Evolutionary conservation across 208 protist genomes (phyloP).

Genomic region (Trypanosoma caninum): DNA sequence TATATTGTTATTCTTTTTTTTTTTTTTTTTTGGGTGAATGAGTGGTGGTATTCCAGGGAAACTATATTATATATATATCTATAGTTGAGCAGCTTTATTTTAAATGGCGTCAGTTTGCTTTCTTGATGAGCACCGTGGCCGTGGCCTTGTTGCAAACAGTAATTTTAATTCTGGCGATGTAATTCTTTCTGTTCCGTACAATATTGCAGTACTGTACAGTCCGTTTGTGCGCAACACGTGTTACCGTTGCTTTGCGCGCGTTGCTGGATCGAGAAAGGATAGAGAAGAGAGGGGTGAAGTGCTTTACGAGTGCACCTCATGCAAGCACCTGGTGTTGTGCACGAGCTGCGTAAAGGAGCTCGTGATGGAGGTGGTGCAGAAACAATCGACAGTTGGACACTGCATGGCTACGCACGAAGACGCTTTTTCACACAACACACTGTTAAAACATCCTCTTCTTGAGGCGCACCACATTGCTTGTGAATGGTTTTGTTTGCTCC

Average conservation of each 20-base stretch:
- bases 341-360: slow-evolving; percentile 18
- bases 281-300: not conserved
- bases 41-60: no score
- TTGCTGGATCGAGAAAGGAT: not conserved
- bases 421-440: not conserved
- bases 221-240: slow-evolving; percentile 48
- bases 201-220: slow-evolving; percentile 73
- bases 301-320: slow-evolving; percentile 43
- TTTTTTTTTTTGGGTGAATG: no score
- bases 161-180: slow-evolving; percentile 30
- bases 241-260: slow-evolving; percentile 47
- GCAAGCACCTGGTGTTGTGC: slow-evolving; percentile 76
- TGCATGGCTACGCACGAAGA: not conserved
- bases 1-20: no score
- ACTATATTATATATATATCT: no score
- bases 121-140: slow-evolving; percentile 36
- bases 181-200: slow-evolving; percentile 40
- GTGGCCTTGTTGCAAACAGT: slow-evolving; percentile 52
- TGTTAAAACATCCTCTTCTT: slow-evolving; percentile 27
- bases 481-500: slow-evolving; percentile 65
- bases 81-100: no score
- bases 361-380: slow-evolving; percentile 14
- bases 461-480: slow-evolving; percentile 55
- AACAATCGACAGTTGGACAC: not conserved
- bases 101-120: slow-evolving; percentile 11